A percentile compares a stretch with the other conserved stretches of the same genome.
These are phyloP conservation scores for Lipomyces kockii DNA, from an alignment of 805 yeast genomes.

Conservation along the genomic window DNA sequence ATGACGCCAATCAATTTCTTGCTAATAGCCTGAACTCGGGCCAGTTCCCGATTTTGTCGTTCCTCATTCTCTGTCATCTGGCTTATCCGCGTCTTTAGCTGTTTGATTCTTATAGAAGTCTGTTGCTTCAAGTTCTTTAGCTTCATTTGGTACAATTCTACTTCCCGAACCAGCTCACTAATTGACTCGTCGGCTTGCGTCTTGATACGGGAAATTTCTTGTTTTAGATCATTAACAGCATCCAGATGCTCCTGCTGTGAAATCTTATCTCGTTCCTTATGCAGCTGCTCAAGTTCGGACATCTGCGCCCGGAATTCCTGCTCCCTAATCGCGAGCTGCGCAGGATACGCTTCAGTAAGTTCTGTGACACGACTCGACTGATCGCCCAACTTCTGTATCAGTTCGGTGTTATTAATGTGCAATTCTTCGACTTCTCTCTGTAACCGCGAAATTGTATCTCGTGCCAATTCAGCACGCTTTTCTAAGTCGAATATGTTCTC, in stretches of 20 bases:
- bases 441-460: background rate
- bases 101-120: conserved; percentile 1
- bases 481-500: background rate
- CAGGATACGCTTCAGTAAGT: background rate
- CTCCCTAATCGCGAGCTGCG: background rate
- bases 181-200: background rate
- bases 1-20: conserved; percentile 13
- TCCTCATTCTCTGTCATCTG: conserved; percentile 7
- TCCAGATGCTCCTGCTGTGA: background rate
- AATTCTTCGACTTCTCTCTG: background rate
- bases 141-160: background rate
- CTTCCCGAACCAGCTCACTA: background rate
- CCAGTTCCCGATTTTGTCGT: conserved; percentile 7
- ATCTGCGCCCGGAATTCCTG: background rate
- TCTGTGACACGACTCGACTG: background rate
- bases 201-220: background rate
- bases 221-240: background rate
- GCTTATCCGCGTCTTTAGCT: background rate
- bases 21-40: conserved; percentile 13
- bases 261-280: background rate
- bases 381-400: background rate
- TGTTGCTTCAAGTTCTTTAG: background rate
- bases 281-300: background rate
- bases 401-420: background rate
- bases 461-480: background rate